A percentile compares a stretch with the other conserved stretches of the same genome.
Conservation (phyloP, 2,329 filamentous ascomycete species). For the Cercospora sojina region DNA sequence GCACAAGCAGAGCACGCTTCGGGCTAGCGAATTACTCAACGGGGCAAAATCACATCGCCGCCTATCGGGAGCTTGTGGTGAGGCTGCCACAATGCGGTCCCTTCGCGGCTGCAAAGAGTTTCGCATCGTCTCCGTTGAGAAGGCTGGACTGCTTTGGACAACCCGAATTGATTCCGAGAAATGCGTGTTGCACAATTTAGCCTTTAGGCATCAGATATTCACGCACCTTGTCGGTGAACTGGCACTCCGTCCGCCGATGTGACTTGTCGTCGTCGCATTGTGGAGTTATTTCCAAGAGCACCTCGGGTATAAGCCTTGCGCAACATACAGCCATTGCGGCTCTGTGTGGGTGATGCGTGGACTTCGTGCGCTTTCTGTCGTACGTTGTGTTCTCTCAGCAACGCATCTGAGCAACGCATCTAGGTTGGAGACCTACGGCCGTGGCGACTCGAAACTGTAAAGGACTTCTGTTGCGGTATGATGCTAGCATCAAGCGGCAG, state of each 20-base stretch:
- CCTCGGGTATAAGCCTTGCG: neutral
- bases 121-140: conserved; percentile 3
- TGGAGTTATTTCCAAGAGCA: neutral
- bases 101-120: conserved; percentile 2
- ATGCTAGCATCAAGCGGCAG: neutral
- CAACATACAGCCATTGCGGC: neutral
- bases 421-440: neutral
- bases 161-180: neutral
- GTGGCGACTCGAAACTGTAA: neutral
- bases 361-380: neutral
- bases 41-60: neutral
- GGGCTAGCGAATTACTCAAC: conserved; percentile 1
- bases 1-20: neutral
- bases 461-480: neutral
- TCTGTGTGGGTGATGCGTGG: neutral
- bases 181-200: neutral
- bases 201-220: neutral
- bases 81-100: neutral
- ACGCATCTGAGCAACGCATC: neutral
- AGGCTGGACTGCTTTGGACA: neutral
- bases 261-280: neutral
- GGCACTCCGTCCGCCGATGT: neutral
- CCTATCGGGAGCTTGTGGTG: neutral
- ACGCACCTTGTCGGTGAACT: neutral
- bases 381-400: neutral